phyloP scores from a whole-genome alignment of 2,329 filamentous ascomycete species.

The Decorospora gaudefroyi region DNA sequence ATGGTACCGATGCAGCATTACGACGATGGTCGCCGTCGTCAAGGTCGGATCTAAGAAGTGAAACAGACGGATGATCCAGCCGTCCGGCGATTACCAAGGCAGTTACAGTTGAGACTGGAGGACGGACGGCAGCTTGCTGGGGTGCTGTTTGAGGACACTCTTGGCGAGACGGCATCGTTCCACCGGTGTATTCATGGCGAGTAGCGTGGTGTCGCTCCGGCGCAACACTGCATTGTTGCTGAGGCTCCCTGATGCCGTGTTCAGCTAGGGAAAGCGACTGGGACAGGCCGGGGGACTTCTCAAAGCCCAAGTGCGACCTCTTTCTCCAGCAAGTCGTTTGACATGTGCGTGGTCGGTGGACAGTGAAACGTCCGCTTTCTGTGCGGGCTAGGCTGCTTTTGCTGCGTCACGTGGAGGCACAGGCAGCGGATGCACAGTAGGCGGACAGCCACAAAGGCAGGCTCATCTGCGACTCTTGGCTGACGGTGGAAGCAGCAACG shows the following conservation, averaged over 20 bases:
- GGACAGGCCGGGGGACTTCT: conserved; percentile 7
- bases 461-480: conserved; percentile 5
- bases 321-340: conserved; percentile 10
- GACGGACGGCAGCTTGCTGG: too few species aligned
- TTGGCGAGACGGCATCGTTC: background rate
- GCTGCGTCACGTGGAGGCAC: conserved; percentile 7
- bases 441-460: too few species aligned
- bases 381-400: conserved; percentile 10
- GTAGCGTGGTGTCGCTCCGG: background rate
- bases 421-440: background rate
- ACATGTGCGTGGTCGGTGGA: conserved; percentile 14
- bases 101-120: background rate
- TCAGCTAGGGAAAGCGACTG: conserved; percentile 1
- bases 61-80: conserved; percentile 10
- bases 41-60: conserved; percentile 2
- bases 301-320: conserved; percentile 2
- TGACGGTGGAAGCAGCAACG: background rate
- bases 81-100: conserved; percentile 1
- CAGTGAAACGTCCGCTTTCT: conserved; percentile 14
- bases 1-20: conserved; percentile 2
- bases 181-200: conserved; percentile 1
- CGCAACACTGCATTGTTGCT: conserved; percentile 8
- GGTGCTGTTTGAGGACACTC: background rate
- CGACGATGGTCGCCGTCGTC: background rate
- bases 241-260: conserved; percentile 6